Base-by-base conservation (phyloP, 768 basidiomycete species). In the Kwoniella heveanensis region DNA sequence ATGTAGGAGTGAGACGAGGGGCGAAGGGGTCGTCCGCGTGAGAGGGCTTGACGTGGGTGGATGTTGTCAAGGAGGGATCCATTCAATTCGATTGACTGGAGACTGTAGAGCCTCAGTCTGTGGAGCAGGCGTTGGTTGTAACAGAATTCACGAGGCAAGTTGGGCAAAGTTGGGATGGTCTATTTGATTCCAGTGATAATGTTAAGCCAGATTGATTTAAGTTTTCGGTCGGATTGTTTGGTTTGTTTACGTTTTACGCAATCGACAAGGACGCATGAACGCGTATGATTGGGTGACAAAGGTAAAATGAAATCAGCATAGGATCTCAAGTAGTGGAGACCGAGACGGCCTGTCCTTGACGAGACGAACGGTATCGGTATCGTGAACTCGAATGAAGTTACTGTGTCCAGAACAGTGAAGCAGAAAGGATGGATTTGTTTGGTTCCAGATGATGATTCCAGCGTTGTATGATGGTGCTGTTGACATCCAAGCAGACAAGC, bases 21-120 rank as follows among this genome's bases (percentile, higher is more conserved):
- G 62, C 62, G 55, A 64, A 64, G 3, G 62, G 56, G 39, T 64
- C 48, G 39, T 64, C 48, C 32, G 32, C 5, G 50, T 32, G 19
- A 17, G 19, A 17, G 39, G 39, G 39, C 30, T 44, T 48, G 25
- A 37, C 44, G 13, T 13, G 5, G 17, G 22, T 54, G 13, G 24
- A 4, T 48, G 30, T 44, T 61, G 1, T 10, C 25, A 48, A 30
- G 46, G 60, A 62, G 37, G 60, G 7, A 21, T 61, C 37, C 60
- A 61, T 61, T 29, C 52, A 54, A 44, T 44, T 44, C 13, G 46
- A 7, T 47, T 22, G 46, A 47, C 46, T 19, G 46, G n/a, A 5
- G n/a, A 19, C 8, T 7, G 46, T 47, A 22, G n/a, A n/a, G n/a
- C n/a, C n/a, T n/a, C n/a, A n/a, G n/a, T n/a, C n/a, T n/a, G n/a